Evolutionary conservation across 2,329 filamentous ascomycete species (phyloP).

Genomic region (Neopestalotiopsis clavispora): DNA sequence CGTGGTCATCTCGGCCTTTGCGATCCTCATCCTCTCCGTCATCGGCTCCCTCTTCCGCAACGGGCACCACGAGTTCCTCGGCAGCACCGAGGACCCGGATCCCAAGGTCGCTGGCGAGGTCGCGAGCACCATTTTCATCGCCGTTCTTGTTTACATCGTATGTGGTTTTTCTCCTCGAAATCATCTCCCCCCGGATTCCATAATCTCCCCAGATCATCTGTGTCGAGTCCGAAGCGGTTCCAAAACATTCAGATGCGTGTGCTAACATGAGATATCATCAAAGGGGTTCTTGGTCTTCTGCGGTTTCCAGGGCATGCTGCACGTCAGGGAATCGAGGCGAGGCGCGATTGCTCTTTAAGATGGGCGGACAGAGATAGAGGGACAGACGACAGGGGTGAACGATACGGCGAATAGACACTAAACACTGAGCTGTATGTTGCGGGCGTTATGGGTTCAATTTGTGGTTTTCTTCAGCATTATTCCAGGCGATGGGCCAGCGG

Average conservation of each 20-base stretch:
- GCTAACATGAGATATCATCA: background rate
- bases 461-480: background rate
- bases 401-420: conserved; percentile 2
- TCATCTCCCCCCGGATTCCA: background rate
- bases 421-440: background rate
- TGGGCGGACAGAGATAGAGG: background rate
- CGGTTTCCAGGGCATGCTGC: conserved; percentile 84
- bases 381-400: too few species aligned
- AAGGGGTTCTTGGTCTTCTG: conserved; percentile 92
- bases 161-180: conserved; percentile 43
- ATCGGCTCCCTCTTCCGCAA: conserved; percentile 75
- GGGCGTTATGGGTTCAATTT: background rate
- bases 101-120: conserved; percentile 77
- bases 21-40: conserved; percentile 68
- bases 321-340: conserved; percentile 80
- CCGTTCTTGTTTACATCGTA: conserved; percentile 89
- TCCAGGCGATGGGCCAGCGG: background rate
- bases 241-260: background rate
- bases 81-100: conserved; percentile 70
- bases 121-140: conserved; percentile 83
- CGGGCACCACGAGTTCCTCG: conserved; percentile 84
- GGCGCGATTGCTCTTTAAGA: conserved; percentile 78
- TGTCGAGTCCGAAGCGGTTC: too few species aligned
- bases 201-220: too few species aligned
- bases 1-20: conserved; percentile 71